A percentile compares a stretch with the other conserved stretches of the same genome.
Evolutionary conservation across 192 early-diverging fungal genomes (phyloP).

Genomic region (Pilaira anomala): DNA sequence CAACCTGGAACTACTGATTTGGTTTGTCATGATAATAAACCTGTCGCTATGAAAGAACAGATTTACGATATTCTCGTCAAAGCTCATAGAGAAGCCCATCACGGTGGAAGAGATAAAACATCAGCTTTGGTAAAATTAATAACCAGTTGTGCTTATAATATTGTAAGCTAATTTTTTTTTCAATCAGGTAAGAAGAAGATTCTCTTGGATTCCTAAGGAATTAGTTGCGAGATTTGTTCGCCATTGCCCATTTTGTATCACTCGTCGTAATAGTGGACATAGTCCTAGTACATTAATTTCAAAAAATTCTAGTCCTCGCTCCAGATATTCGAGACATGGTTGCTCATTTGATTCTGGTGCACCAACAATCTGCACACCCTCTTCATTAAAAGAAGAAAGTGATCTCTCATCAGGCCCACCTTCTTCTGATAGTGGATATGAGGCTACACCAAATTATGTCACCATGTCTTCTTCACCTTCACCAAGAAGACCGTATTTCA

Average conservation of each 20-base stretch:
- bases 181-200: slow-evolving; percentile 32
- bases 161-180: not conserved
- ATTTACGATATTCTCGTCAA: slow-evolving; percentile 49
- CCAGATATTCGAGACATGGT: slow-evolving; percentile 24
- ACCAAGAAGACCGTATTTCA: slow-evolving; percentile 16
- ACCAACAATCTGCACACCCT: not conserved
- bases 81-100: slow-evolving; percentile 49
- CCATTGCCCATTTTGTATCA: slow-evolving; percentile 40
- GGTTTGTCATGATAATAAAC: slow-evolving; percentile 52
- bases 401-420: slow-evolving; percentile 17
- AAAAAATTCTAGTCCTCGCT: slow-evolving; percentile 24
- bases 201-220: slow-evolving; percentile 42
- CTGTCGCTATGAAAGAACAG: slow-evolving; percentile 50
- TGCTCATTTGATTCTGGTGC: slow-evolving; percentile 13
- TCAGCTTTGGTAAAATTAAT: slow-evolving; percentile 44
- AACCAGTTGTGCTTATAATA: not conserved
- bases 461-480: slow-evolving; percentile 9
- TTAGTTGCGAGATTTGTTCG: slow-evolving; percentile 37
- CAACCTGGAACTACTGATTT: slow-evolving; percentile 35
- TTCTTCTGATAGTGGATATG: slow-evolving; percentile 25
- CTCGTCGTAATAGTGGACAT: slow-evolving; percentile 32
- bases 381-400: slow-evolving; percentile 20
- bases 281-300: slow-evolving; percentile 22
- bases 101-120: slow-evolving; percentile 56
- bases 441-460: slow-evolving; percentile 17